A percentile compares a stretch with the other conserved stretches of the same genome.
These are phyloP conservation scores for Trichosporon asahii DNA, from an alignment of 1,284 basidiomycete species.

Conservation along the genomic window DNA sequence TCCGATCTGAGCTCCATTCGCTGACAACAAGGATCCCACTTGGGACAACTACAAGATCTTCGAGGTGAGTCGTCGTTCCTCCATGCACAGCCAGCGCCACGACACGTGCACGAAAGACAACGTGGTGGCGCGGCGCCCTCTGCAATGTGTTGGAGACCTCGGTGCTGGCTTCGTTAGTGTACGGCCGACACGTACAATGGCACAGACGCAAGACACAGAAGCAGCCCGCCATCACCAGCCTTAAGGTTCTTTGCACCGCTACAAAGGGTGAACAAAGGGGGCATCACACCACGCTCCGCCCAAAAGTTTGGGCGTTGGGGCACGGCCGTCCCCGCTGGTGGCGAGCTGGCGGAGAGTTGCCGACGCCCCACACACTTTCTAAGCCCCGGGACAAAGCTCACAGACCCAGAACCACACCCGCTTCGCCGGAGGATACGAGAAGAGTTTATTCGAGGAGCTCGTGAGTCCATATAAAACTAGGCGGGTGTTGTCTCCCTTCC, in stretches of 20 bases:
- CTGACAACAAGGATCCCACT: background rate
- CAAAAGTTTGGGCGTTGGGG: background rate
- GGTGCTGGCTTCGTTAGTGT: background rate
- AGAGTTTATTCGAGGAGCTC: background rate
- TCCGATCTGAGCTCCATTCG: background rate
- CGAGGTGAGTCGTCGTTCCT: background rate
- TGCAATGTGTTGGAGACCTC: background rate
- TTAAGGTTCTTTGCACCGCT: background rate
- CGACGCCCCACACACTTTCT: background rate
- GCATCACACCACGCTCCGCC: background rate
- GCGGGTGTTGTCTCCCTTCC: background rate
- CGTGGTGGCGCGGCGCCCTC: background rate
- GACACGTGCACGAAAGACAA: background rate
- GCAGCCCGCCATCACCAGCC: background rate
- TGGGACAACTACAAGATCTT: conserved; percentile 2
- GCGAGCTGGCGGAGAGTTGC: background rate
- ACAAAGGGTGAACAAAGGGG: background rate
- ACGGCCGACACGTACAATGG: background rate
- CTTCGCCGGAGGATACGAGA: background rate
- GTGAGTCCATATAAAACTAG: background rate
- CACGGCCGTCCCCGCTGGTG: background rate
- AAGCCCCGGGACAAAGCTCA: background rate
- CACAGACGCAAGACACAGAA: background rate
- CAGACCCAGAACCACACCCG: background rate
- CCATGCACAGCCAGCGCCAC: background rate